Conservation (phyloP, 352 stramenopile species). For the Globisporangium yorkense region DNA sequence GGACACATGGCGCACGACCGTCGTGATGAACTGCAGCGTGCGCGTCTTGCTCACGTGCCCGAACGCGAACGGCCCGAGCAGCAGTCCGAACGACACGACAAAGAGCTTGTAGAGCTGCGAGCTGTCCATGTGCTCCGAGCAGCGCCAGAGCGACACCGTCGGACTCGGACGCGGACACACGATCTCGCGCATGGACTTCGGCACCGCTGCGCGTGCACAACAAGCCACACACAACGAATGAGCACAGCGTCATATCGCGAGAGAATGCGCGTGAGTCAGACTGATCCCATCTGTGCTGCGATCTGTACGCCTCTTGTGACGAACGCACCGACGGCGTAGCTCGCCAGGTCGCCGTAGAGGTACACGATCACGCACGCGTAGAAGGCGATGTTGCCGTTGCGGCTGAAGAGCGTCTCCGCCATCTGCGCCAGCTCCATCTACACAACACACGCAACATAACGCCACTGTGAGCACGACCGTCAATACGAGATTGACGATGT, state of each 20-base stretch:
- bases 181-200: constrained; percentile 84
- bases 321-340: constrained; percentile 80
- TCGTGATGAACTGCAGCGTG: constrained; percentile 70
- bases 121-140: constrained; percentile 63
- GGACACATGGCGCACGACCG: constrained; percentile 74
- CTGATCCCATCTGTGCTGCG: too few species aligned
- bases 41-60: constrained; percentile 83
- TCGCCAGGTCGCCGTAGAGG: constrained; percentile 82
- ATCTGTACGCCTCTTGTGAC: too few species aligned
- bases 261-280: too few species aligned
- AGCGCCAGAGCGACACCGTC: constrained; percentile 53
- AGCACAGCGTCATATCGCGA: too few species aligned
- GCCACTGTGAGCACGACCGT: not conserved
- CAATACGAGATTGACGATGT: too few species aligned
- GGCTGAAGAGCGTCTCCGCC: constrained; percentile 70
- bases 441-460: not conserved
- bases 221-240: too few species aligned
- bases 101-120: constrained; percentile 81
- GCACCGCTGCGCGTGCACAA: constrained; percentile 43
- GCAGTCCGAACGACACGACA: constrained; percentile 62
- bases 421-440: constrained; percentile 85
- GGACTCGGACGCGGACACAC: constrained; percentile 61
- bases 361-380: constrained; percentile 81
- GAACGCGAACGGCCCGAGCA: constrained; percentile 75
- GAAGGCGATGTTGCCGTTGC: constrained; percentile 61